Percentiles rank a stretch among this genome's conserved stretches.
phyloP scores from a whole-genome alignment of 805 yeast species.

The Phaffomyces thermotolerans region DNA sequence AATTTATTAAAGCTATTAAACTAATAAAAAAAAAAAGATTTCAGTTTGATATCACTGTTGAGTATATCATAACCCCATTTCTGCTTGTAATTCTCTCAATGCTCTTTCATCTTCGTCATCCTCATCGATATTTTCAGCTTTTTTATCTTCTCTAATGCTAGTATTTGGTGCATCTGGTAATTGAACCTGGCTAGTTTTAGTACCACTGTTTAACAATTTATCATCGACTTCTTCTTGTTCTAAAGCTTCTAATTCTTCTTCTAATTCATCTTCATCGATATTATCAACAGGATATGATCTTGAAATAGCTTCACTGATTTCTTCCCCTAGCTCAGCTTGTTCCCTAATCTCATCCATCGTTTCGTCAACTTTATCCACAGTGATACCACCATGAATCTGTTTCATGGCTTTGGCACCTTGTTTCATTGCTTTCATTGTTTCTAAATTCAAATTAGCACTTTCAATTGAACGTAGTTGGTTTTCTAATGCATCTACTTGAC shows the following conservation, averaged over 20 bases:
- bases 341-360: slow-evolving; percentile 98
- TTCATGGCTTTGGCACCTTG: slow-evolving; percentile 97
- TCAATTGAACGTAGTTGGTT: slow-evolving; percentile 87
- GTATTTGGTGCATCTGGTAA: slow-evolving; percentile 43
- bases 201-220: slow-evolving; percentile 41
- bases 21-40: neutral
- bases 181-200: slow-evolving; percentile 18
- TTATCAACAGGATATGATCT: slow-evolving; percentile 80
- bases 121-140: slow-evolving; percentile 49
- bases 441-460: slow-evolving; percentile 91
- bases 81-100: slow-evolving; percentile 72
- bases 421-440: slow-evolving; percentile 98
- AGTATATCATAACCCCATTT: slow-evolving; percentile 60
- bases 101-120: slow-evolving; percentile 87
- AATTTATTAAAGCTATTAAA: neutral
- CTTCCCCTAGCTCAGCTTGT: slow-evolving; percentile 91
- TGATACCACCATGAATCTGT: slow-evolving; percentile 88
- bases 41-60: neutral
- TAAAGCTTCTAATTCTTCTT: slow-evolving; percentile 10
- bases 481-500: slow-evolving; percentile 85
- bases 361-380: slow-evolving; percentile 92
- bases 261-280: slow-evolving; percentile 31
- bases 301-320: slow-evolving; percentile 91
- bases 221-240: slow-evolving; percentile 27
- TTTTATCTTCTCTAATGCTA: slow-evolving; percentile 21